Evolutionary conservation across 352 stramenopile genomes (phyloP), one percentile per base, ranked within the genome.

Genomic region (Aphanomyces stellatus): DNA sequence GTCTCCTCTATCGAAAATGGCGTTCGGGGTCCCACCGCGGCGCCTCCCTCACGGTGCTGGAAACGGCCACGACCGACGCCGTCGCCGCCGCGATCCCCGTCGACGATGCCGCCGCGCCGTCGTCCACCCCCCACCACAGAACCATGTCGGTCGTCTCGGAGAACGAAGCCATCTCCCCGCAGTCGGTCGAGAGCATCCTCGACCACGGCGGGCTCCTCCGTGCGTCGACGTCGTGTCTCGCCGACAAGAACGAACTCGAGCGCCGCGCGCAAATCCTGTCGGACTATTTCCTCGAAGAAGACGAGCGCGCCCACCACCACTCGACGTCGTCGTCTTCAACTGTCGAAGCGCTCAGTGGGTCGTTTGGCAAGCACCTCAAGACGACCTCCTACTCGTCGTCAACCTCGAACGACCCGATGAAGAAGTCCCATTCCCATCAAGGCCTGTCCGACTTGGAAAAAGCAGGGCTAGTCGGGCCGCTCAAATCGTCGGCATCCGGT

Each of bases 381-480:
- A 76, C 27, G 25, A 48, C 30, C 61, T 33, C 24, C 1, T 53
- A 71, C 53, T 62, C 59, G 7, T 46, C 37, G 0, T n/a, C n/a
- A n/a, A n/a, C n/a, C n/a, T n/a, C n/a, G 22, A 79, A 74, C 42
- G 69, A 79, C 42, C 67, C 66, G 31, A 91, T 93, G 64, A 91
- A 88, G 69, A 91, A 91, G 64, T 80, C 83, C 46, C 71, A 76
- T 31, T 92, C 83, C 62, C 87, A 91, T 59, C 82, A 92, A 71
- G 82, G 76, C 7, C 69, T 93, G 19, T 83, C 83, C n/a, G 82
- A 91, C 35, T 65, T 93, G 25, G 85, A 93, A 69, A 91, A 91
- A 72, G 71, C 83, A 1, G 80, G 13, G 49, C 17, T 24, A 8
- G n/a, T 57, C 7, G 19, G 33, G 13, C 49, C 85, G 0, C 82